phyloP scores from a whole-genome alignment of 2,329 filamentous ascomycete species.

The Gyromitra esculenta region DNA sequence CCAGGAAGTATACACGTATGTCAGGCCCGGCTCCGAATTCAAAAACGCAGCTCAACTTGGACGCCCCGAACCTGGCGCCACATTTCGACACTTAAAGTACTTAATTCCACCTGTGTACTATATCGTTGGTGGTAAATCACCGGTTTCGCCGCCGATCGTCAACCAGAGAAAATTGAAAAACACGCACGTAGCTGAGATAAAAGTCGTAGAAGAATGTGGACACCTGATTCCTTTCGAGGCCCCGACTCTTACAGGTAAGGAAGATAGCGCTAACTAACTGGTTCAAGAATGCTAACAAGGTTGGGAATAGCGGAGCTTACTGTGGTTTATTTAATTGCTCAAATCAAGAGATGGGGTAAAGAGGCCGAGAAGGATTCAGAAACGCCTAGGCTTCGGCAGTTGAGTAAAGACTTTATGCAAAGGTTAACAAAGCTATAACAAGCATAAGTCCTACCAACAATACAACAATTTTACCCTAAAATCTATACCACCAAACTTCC shows the following conservation, averaged over 20 bases:
- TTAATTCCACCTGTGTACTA: constrained; percentile 75
- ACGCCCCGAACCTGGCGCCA: constrained; percentile 69
- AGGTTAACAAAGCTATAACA: constrained; percentile 53
- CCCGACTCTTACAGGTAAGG: constrained; percentile 72
- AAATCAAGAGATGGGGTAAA: constrained; percentile 54
- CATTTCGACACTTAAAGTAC: constrained; percentile 68
- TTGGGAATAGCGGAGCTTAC: constrained; percentile 48
- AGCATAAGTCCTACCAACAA: background rate
- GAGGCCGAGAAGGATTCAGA: constrained; percentile 47
- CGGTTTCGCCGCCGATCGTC: constrained; percentile 66
- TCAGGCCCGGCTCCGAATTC: constrained; percentile 65
- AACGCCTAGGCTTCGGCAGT: constrained; percentile 6
- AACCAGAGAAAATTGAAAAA: constrained; percentile 69
- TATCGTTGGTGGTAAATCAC: constrained; percentile 72
- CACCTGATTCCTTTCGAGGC: constrained; percentile 88
- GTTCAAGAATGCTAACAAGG: constrained; percentile 8
- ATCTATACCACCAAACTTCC: background rate
- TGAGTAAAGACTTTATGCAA: constrained; percentile 38
- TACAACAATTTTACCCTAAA: background rate
- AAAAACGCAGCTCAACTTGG: constrained; percentile 70
- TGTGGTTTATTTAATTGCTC: constrained; percentile 49
- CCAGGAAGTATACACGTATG: constrained; percentile 84
- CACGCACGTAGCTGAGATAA: constrained; percentile 74
- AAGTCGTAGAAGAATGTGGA: constrained; percentile 72
- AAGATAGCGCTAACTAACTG: background rate